phyloP scores from a whole-genome alignment of 1,139 yeast species.

The Kluyveromyces marxianus region DNA sequence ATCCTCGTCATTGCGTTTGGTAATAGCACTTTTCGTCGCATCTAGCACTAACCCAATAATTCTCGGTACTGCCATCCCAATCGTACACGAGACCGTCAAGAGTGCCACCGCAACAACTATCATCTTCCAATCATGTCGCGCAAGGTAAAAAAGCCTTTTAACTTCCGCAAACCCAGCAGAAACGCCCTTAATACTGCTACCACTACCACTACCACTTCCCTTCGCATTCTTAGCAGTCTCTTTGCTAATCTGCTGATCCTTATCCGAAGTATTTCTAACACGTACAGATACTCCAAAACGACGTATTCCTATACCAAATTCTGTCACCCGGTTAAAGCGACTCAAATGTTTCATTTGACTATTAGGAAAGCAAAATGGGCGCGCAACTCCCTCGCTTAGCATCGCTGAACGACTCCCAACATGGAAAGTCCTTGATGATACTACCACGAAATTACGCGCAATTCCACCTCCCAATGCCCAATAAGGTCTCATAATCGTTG shows the following conservation, averaged over 20 bases:
- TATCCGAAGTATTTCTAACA: neutral
- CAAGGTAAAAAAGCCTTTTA: conserved; percentile 41
- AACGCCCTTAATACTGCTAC: neutral
- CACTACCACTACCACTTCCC: too few species aligned
- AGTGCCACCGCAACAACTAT: conserved; percentile 52
- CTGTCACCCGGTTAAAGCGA: too few species aligned
- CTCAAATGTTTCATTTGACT: too few species aligned
- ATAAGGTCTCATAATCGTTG: too few species aligned
- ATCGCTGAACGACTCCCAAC: too few species aligned
- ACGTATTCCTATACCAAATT: neutral
- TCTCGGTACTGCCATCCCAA: conserved; percentile 72
- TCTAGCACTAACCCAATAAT: conserved; percentile 74
- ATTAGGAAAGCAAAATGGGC: too few species aligned
- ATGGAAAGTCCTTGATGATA: too few species aligned
- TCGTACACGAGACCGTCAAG: conserved; percentile 49
- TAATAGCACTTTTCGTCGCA: conserved; percentile 39
- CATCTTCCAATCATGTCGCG: conserved; percentile 44
- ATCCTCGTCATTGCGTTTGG: neutral
- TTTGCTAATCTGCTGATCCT: neutral
- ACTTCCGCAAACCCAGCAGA: conserved; percentile 41
- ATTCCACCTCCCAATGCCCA: too few species aligned
- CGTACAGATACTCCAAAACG: neutral
- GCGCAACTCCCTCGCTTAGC: too few species aligned
- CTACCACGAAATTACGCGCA: too few species aligned
- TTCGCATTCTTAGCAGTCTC: neutral